Conservation (phyloP, 805 yeast genomes). For the Yarrowia osloensis region DNA sequence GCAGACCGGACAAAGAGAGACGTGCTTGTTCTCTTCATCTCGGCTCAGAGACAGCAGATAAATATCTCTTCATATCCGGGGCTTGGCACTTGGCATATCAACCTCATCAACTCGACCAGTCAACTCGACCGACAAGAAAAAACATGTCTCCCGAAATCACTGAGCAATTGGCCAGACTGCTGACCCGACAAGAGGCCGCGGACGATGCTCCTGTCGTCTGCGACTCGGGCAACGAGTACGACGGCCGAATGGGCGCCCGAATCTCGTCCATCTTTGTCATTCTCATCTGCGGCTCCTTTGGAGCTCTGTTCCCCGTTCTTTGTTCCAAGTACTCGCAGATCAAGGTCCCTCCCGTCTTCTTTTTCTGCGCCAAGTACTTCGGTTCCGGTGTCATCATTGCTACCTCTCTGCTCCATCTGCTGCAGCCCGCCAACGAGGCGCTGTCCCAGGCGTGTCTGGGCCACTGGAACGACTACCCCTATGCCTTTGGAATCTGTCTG, state of each 20-base stretch:
- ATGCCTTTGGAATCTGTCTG: constrained; percentile 57
- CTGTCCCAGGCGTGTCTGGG: constrained; percentile 35
- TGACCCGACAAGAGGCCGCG: constrained; percentile 2
- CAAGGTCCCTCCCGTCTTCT: constrained; percentile 42
- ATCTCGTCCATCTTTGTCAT: constrained; percentile 65
- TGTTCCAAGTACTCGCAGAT: constrained; percentile 37
- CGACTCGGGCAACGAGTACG: constrained; percentile 42
- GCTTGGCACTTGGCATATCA: constrained; percentile 1
- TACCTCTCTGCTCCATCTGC: constrained; percentile 70
- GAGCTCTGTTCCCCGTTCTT: constrained; percentile 50
- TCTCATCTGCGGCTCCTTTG: constrained; percentile 50
- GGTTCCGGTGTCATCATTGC: constrained; percentile 80
- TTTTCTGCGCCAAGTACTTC: constrained; percentile 48
- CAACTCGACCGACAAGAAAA: neutral
- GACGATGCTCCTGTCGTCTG: neutral
- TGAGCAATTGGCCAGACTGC: neutral
- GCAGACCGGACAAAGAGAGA: constrained; percentile 7
- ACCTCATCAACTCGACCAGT: neutral
- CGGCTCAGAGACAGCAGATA: neutral
- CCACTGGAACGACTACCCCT: constrained; percentile 54
- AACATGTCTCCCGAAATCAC: constrained; percentile 4
- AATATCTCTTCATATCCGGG: constrained; percentile 24
- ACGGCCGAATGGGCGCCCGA: constrained; percentile 51
- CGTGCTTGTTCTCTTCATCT: neutral
- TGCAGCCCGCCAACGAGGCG: constrained; percentile 46